Evolutionary conservation across 1,139 yeast genomes (phyloP), one percentile per base, ranked within the genome.

Genomic region (Diutina pseudorugosa): DNA sequence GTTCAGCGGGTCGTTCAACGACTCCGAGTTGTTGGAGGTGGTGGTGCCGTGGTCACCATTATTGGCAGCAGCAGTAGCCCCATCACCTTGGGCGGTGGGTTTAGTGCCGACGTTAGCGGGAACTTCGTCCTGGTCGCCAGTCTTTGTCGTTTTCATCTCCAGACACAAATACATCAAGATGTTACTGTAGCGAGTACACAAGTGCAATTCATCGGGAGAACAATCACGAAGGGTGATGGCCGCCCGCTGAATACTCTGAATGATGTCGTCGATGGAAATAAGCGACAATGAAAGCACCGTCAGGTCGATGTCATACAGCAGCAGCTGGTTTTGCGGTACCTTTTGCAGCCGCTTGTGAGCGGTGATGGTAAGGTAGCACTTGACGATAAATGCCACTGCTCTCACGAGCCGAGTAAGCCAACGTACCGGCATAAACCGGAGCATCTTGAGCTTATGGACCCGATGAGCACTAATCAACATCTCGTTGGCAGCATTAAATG

Each of bases 371-470:
- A 85, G 67, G 60, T 85, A 84, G 62, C 95, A 86, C 64, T 90
- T 90, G 11, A 91, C 95, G 53, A 91, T 77, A 63, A 90, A 91
- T 2, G 96, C 94, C 6, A 89, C 91, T 0, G 96, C 90, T 59
- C 94, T 79, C n/a, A 91, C 91, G 41, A 89, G 82, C 55, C 96
- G 73, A 1, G 90, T 85, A 4, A 86, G 82, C 96, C 96, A 90
- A 57, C 96, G 72, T 14, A 89, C 91, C 0, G 98, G 96, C 82
- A 91, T 88, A 61, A 77, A 85, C 56, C 83, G 72, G 52, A 88
- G 69, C 71, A 83, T 69, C 56, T 78, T 80, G 56, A 84, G 69
- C 55, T 75, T 73, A 60, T 85, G 89, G 2, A 88, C 82, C 47
- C 95, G 70, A 53, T 80, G 80, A 2, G 93, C 88, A 2, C 85